Evolutionary conservation across 2,329 filamentous ascomycete species (phyloP).

Genomic region (Elsinoe arachidis): DNA sequence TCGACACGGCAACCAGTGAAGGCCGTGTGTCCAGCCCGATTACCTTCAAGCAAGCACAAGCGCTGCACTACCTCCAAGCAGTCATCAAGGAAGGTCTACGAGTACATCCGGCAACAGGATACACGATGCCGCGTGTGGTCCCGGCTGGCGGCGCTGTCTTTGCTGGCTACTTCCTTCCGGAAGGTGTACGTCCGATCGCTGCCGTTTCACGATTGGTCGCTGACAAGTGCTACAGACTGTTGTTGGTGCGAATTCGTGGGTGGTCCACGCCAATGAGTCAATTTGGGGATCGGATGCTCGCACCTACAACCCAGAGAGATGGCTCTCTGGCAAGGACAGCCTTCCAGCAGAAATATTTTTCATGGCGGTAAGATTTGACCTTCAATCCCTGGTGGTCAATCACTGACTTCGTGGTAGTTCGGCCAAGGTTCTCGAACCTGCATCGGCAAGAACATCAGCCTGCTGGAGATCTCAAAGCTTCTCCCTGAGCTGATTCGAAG

Average conservation of each 20-base stretch:
- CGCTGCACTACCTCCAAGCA: slow-evolving; percentile 25
- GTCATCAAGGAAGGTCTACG: slow-evolving; percentile 24
- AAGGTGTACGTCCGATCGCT: slow-evolving; percentile 18
- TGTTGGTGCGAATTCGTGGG: slow-evolving; percentile 38
- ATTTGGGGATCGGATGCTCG: slow-evolving; percentile 34
- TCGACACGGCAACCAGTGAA: background rate
- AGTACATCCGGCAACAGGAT: slow-evolving; percentile 22
- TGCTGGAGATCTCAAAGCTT: slow-evolving; percentile 18
- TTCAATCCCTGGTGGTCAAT: background rate
- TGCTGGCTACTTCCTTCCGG: slow-evolving; percentile 34
- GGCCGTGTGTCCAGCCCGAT: slow-evolving; percentile 14
- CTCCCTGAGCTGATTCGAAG: slow-evolving; percentile 14
- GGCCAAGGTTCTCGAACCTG: slow-evolving; percentile 16
- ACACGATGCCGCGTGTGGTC: slow-evolving; percentile 11
- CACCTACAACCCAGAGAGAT: slow-evolving; percentile 38
- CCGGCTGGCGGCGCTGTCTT: slow-evolving; percentile 14
- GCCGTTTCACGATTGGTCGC: slow-evolving; percentile 1
- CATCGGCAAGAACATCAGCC: slow-evolving; percentile 18
- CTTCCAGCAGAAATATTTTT: background rate
- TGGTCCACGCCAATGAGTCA: slow-evolving; percentile 32
- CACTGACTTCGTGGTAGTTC: slow-evolving; percentile 11
- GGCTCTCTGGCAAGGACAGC: slow-evolving; percentile 26
- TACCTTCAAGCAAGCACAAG: slow-evolving; percentile 21
- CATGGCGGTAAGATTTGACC: background rate
- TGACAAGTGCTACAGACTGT: slow-evolving; percentile 21